phyloP scores from a whole-genome alignment of 2,329 filamentous ascomycete species.

The Pseudocercospora macadamiae region DNA sequence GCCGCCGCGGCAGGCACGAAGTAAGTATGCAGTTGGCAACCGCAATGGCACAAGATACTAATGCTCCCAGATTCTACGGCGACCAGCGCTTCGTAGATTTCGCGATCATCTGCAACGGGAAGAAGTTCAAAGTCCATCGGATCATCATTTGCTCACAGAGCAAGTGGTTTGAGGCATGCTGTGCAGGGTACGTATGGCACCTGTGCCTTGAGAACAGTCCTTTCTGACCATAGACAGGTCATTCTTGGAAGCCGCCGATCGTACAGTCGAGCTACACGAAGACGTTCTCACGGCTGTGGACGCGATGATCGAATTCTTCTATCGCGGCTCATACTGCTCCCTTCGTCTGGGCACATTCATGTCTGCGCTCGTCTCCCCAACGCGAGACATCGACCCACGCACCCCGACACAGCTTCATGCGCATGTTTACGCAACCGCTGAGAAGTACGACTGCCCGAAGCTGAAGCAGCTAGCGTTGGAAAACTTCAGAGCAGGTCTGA shows the following conservation, averaged over 20 bases:
- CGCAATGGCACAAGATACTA: background rate
- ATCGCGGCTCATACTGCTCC: background rate
- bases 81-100: slow-evolving; percentile 10
- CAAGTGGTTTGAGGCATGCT: slow-evolving; percentile 1
- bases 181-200: background rate
- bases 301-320: background rate
- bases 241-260: background rate
- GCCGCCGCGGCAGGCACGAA: background rate
- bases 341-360: background rate
- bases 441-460: background rate
- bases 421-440: background rate
- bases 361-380: background rate
- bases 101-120: slow-evolving; percentile 11
- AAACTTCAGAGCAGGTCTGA: background rate
- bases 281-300: background rate
- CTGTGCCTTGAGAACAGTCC: background rate
- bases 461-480: background rate
- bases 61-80: background rate
- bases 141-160: background rate
- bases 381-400: background rate
- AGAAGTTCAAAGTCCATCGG: slow-evolving; percentile 9
- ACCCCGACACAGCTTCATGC: background rate
- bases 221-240: background rate
- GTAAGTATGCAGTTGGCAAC: background rate
- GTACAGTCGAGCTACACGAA: background rate